phyloP scores from a whole-genome alignment of 1,139 yeast genomes.

The Pneumocystis canis region DNA sequence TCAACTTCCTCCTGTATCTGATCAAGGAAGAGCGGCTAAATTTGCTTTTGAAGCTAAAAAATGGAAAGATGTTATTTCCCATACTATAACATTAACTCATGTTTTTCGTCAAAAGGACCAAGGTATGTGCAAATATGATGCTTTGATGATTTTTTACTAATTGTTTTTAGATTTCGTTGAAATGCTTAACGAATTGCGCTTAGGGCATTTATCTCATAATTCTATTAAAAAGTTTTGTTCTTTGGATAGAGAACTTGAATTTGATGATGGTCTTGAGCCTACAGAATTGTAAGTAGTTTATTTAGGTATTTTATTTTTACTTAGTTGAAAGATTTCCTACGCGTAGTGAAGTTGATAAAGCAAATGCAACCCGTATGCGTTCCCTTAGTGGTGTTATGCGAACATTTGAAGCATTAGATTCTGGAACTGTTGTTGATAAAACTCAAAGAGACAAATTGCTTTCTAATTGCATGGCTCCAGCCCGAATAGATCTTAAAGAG shows the following conservation, averaged over 20 bases:
- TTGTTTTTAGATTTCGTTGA: conserved; percentile 38
- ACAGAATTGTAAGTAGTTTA: conserved; percentile 41
- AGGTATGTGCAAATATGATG: conserved; percentile 18
- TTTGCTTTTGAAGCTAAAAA: conserved; percentile 68
- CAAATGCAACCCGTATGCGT: conserved; percentile 46
- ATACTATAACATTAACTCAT: conserved; percentile 55
- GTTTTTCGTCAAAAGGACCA: conserved; percentile 91
- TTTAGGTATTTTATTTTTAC: not conserved
- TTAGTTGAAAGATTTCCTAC: conserved; percentile 42
- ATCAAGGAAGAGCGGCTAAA: conserved; percentile 25
- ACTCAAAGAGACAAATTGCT: conserved; percentile 26
- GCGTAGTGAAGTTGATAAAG: conserved; percentile 64
- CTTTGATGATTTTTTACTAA: not conserved
- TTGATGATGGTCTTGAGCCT: conserved; percentile 61
- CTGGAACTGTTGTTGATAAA: conserved; percentile 40
- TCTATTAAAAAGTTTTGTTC: conserved; percentile 42
- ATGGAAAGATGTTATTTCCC: conserved; percentile 54
- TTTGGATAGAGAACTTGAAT: conserved; percentile 41
- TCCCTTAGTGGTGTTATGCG: conserved; percentile 36
- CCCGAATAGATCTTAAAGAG: conserved; percentile 44
- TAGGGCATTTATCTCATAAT: conserved; percentile 46
- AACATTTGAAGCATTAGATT: conserved; percentile 45
- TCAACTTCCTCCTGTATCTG: conserved; percentile 73
- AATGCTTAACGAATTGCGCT: conserved; percentile 78
- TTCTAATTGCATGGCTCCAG: conserved; percentile 61